A percentile compares a stretch with the other conserved stretches of the same genome.
phyloP scores from a whole-genome alignment of 371 early-diverging fungal genomes.

The Blastocladiella emersonii region DNA sequence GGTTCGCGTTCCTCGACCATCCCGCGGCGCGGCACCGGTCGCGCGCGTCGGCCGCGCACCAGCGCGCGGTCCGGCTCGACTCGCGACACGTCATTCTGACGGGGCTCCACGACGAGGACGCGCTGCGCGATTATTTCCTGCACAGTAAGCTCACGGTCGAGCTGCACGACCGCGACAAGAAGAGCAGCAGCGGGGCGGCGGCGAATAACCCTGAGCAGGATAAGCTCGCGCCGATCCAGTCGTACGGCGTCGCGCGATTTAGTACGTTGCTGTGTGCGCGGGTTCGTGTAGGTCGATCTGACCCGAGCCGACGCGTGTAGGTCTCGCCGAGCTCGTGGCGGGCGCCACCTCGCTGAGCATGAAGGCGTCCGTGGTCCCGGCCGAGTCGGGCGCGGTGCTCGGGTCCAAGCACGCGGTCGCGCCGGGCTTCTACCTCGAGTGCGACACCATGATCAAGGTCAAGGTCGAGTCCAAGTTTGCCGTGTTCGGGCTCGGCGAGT shows the following conservation, averaged over 20 bases:
- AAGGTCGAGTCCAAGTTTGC: neutral
- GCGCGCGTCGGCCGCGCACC: neutral
- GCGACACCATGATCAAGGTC: slow-evolving; percentile 2
- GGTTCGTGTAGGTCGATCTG: too few relatives aligned
- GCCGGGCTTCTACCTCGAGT: slow-evolving; percentile 5
- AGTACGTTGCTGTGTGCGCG: neutral
- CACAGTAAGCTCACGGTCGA: neutral
- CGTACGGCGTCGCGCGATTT: slow-evolving; percentile 3
- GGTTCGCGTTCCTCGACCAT: slow-evolving; percentile 4
- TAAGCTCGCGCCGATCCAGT: neutral
- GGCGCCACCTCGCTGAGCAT: neutral
- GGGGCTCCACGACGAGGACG: slow-evolving; percentile 1
- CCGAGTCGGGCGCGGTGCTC: neutral
- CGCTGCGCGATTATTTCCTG: neutral
- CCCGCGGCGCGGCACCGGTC: neutral
- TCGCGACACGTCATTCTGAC: slow-evolving; percentile 2
- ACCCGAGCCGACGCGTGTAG: neutral
- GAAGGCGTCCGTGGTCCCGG: neutral
- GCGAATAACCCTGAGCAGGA: too few relatives aligned
- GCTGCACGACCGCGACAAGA: slow-evolving; percentile 3
- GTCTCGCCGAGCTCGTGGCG: slow-evolving; percentile 2
- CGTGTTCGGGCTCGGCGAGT: neutral
- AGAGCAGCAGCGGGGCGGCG: neutral
- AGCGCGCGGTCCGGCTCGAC: neutral
- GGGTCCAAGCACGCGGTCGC: neutral